Evolutionary conservation across 805 yeast genomes (phyloP).

Genomic region (Scheffersomyces amazonensis): DNA sequence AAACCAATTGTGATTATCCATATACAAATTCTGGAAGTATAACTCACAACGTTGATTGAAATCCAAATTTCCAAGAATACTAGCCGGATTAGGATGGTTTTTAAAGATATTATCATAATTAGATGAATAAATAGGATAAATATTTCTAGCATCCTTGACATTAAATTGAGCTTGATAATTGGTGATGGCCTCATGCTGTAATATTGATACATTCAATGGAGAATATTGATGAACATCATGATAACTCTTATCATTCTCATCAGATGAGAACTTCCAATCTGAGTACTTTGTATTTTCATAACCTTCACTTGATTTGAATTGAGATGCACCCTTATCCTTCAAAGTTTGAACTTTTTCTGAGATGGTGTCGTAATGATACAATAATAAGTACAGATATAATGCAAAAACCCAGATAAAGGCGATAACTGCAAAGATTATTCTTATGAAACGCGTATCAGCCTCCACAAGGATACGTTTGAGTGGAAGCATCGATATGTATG

Average conservation of each 20-base stretch:
- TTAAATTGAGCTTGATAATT: neutral
- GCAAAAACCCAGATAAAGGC: no score
- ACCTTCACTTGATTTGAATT: neutral
- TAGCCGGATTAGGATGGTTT: neutral
- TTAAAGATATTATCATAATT: neutral
- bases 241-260: neutral
- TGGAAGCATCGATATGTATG: no score
- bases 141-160: neutral
- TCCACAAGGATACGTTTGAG: no score
- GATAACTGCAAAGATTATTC: no score
- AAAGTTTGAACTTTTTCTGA: neutral
- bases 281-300: neutral
- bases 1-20: conserved; percentile 42
- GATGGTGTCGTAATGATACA: neutral
- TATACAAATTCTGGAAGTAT: conserved; percentile 41
- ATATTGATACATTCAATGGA: neutral
- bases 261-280: neutral
- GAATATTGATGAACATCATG: neutral
- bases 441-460: no score
- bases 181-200: neutral
- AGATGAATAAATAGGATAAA: neutral
- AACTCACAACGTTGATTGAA: conserved; percentile 27
- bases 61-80: neutral
- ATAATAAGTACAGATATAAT: neutral
- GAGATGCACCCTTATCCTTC: no score